Conservation (phyloP, 2,329 filamentous ascomycete genomes). For the Aspergillus alliaceus region DNA sequence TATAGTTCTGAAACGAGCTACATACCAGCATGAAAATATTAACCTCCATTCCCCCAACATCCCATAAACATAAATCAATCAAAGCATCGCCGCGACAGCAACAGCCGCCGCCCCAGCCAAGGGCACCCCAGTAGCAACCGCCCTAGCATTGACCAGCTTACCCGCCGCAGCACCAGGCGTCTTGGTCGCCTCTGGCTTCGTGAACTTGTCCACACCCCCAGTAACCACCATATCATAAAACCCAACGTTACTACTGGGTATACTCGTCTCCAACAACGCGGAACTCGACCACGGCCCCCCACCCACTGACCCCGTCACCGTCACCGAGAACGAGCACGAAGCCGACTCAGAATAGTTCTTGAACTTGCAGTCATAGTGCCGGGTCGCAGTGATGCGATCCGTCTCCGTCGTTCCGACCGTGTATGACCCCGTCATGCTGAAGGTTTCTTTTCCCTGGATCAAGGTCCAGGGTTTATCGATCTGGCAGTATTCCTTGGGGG, state of each 20-base stretch:
- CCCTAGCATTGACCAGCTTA: conserved; percentile 4
- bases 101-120: conserved; percentile 23
- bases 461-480: conserved; percentile 21
- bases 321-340: conserved; percentile 20
- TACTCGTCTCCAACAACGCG: neutral
- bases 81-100: conserved; percentile 16
- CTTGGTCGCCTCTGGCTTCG: conserved; percentile 17
- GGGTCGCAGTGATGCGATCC: conserved; percentile 21
- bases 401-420: conserved; percentile 13
- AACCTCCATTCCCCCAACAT: no score
- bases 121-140: conserved; percentile 25
- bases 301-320: conserved; percentile 3
- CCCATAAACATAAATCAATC: no score
- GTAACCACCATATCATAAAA: conserved; percentile 21
- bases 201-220: conserved; percentile 19
- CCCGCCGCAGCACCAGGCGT: conserved; percentile 17
- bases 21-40: neutral
- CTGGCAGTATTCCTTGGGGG: conserved; percentile 24
- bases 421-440: conserved; percentile 20
- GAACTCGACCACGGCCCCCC: neutral
- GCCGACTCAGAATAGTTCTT: conserved; percentile 15
- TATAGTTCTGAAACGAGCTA: neutral
- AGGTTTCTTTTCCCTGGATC: conserved; percentile 23
- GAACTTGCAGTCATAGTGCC: conserved; percentile 17
- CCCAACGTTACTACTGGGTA: neutral